Evolutionary conservation across 2,329 filamentous ascomycete genomes (phyloP).

Genomic region (Neoscytalidium dimidiatum): DNA sequence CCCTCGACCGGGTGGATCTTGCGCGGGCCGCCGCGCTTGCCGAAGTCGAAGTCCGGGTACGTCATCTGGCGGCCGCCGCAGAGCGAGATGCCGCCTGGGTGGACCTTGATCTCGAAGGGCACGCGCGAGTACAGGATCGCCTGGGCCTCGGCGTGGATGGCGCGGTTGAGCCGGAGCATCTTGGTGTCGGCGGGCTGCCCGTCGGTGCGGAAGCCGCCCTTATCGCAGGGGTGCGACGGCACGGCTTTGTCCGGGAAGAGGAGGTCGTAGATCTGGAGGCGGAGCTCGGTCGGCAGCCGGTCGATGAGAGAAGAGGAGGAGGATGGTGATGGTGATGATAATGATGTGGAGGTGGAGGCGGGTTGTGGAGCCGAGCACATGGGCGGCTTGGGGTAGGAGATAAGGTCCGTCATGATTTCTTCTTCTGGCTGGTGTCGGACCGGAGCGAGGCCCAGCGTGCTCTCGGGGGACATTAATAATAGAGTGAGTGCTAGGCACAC

Average conservation of each 20-base stretch:
- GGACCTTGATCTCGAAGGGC: constrained; percentile 1
- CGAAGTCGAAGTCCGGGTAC: constrained; percentile 12
- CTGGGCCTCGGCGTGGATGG: constrained; percentile 1
- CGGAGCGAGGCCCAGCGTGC: background rate
- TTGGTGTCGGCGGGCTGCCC: background rate
- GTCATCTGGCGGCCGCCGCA: background rate
- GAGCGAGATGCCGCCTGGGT: constrained; percentile 6
- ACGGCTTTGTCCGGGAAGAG: constrained; percentile 13
- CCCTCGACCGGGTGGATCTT: background rate
- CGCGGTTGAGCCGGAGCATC: constrained; percentile 8
- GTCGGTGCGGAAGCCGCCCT: constrained; percentile 1
- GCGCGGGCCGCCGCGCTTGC: constrained; percentile 12
- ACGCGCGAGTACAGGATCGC: constrained; percentile 5
- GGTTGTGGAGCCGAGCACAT: background rate
- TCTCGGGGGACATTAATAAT: background rate
- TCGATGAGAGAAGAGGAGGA: background rate
- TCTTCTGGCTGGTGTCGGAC: background rate
- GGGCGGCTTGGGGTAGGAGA: background rate
- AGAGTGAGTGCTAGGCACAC: background rate
- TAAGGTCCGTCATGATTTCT: background rate
- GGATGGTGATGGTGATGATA: background rate
- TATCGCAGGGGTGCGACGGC: background rate
- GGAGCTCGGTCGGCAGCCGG: constrained; percentile 13
- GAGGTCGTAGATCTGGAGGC: constrained; percentile 19
- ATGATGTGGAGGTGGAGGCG: background rate